Percentiles rank a stretch among this genome's conserved stretches.
Evolutionary conservation across 169 alveolate species (phyloP).

Genomic region (Theileria parva): DNA sequence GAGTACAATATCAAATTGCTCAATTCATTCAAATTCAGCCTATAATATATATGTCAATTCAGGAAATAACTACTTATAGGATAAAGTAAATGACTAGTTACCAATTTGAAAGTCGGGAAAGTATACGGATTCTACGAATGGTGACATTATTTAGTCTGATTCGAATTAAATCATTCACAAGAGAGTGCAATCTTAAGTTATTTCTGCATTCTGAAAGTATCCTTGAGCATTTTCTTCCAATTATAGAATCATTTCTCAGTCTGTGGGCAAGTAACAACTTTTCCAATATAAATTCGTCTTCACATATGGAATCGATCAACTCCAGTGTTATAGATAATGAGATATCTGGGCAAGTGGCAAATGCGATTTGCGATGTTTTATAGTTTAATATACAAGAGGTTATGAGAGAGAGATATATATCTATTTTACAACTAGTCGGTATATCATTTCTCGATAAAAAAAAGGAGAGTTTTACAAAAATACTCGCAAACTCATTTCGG

Average conservation of each 20-base stretch:
- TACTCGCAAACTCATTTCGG: conserved; percentile 8
- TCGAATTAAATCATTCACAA: neutral
- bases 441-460: conserved; percentile 3
- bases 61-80: neutral
- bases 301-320: neutral
- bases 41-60: neutral
- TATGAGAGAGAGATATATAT: conserved; percentile 9
- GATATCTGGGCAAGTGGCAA: conserved; percentile 31
- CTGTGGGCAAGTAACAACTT: conserved; percentile 35
- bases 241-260: conserved; percentile 25
- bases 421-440: neutral
- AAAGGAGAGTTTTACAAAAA: neutral
- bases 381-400: conserved; percentile 48
- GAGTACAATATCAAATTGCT: conserved; percentile 5
- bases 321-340: conserved; percentile 37
- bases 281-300: conserved; percentile 28
- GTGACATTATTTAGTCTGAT: neutral
- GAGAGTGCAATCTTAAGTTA: neutral
- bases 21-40: neutral
- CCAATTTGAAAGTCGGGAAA: conserved; percentile 2
- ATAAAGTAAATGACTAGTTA: neutral
- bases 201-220: neutral
- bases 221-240: conserved; percentile 11
- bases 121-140: neutral
- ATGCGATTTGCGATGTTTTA: conserved; percentile 3